Evolutionary conservation across 345 rosid species (phyloP).

Genomic region (Hypericum perforatum): DNA sequence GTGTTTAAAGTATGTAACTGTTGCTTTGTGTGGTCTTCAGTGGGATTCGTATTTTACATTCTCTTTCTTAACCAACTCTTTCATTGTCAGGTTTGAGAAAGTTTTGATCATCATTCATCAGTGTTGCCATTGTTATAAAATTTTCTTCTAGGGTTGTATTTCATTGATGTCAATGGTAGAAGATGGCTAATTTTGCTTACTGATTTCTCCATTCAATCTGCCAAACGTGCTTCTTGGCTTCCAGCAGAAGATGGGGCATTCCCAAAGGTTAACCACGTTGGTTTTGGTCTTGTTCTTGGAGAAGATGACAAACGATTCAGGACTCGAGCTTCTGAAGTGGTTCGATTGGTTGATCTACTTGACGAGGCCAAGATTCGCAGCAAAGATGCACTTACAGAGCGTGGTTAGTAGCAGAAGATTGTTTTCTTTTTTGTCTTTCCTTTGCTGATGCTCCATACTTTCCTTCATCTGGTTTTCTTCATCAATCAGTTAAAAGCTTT

Average conservation of each 20-base stretch:
- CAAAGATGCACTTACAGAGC: conserved; percentile 61
- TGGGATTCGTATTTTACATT: no score
- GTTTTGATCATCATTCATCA: no score
- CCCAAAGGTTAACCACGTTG: conserved; percentile 79
- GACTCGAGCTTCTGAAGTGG: conserved; percentile 79
- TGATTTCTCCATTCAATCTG: conserved; percentile 48
- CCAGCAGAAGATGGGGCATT: conserved; percentile 41
- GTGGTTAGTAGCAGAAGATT: conserved; percentile 39
- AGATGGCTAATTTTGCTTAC: conserved; percentile 7
- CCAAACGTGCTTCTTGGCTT: conserved; percentile 81
- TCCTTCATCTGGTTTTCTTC: conserved; percentile 1
- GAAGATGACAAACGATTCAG: conserved; percentile 90
- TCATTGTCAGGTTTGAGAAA: no score
- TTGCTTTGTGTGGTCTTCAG: conserved; percentile 1
- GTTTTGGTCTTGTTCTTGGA: conserved; percentile 93
- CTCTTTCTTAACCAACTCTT: no score
- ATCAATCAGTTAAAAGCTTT: no score
- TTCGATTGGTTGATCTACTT: conserved; percentile 83
- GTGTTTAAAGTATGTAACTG: conserved; percentile 61
- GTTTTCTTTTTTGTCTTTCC: conserved; percentile 8
- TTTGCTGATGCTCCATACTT: conserved; percentile 1
- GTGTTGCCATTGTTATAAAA: no score
- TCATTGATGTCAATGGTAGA: background rate
- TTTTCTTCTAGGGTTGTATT: no score
- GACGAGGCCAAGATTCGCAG: conserved; percentile 92